Percentiles rank a stretch among this genome's conserved stretches.
Evolutionary conservation across 495 filamentous ascomycete genomes (phyloP).

Genomic region (Neohortaea acidophila): DNA sequence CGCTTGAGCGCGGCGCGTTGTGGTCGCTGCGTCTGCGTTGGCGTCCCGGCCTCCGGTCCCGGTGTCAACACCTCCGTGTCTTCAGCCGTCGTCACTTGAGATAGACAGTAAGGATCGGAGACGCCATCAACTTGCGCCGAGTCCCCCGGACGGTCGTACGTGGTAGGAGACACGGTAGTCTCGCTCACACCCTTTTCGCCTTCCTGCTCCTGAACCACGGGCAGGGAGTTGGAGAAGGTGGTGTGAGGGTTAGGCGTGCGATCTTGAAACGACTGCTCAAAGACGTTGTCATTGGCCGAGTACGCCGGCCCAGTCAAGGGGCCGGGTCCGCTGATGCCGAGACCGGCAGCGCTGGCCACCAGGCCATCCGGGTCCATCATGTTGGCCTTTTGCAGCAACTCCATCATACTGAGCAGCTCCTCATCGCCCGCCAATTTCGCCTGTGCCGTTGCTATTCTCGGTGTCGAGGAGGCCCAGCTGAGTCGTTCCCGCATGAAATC

Average conservation of each 20-base stretch:
- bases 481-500: conserved; percentile 95
- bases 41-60: conserved; percentile 8
- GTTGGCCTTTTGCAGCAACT: conserved; percentile 65
- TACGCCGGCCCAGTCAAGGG: conserved; percentile 66
- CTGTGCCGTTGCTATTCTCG: conserved; percentile 61
- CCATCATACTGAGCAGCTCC: conserved; percentile 81
- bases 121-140: too few species aligned
- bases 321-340: conserved; percentile 9
- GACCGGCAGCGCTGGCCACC: conserved; percentile 14
- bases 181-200: not conserved
- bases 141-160: too few species aligned
- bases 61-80: conserved; percentile 1
- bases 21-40: too few species aligned
- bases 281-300: conserved; percentile 54
- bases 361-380: conserved; percentile 44
- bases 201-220: conserved; percentile 19
- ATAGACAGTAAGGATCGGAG: conserved; percentile 5
- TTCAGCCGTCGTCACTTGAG: conserved; percentile 3
- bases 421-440: conserved; percentile 66
- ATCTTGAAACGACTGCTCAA: conserved; percentile 54
- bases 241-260: too few species aligned
- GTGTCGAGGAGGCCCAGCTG: conserved; percentile 56
- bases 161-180: not conserved
- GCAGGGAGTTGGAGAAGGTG: too few species aligned
- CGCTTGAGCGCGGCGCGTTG: conserved; percentile 65